Conservation (phyloP, 768 basidiomycete species). For the Punctularia strigosozonata region DNA sequence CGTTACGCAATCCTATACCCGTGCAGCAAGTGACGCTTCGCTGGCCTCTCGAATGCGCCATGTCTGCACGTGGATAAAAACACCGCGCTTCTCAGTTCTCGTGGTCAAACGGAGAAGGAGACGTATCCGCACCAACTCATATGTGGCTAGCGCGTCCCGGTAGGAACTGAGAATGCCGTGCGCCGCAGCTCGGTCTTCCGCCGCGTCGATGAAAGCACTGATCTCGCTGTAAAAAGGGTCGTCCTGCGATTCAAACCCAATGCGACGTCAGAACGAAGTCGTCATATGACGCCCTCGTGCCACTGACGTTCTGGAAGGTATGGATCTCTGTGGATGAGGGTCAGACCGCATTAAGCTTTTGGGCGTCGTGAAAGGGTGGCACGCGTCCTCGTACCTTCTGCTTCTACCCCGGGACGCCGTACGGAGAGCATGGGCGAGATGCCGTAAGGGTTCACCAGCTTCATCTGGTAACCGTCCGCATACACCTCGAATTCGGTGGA, state of each 20-base stretch:
- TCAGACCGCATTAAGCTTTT: too few species aligned
- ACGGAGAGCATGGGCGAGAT: slow-evolving; percentile 33
- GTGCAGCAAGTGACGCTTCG: too few species aligned
- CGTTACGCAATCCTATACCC: too few species aligned
- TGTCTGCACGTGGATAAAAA: too few species aligned
- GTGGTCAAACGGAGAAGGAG: too few species aligned
- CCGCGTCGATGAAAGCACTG: slow-evolving; percentile 27
- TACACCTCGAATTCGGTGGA: slow-evolving; percentile 33
- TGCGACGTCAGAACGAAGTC: too few species aligned
- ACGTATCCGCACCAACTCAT: slow-evolving; percentile 26
- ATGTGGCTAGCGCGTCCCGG: slow-evolving; percentile 28
- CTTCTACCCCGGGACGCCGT: slow-evolving; percentile 17
- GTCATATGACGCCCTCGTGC: too few species aligned
- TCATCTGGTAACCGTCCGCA: slow-evolving; percentile 31
- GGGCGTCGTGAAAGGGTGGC: too few species aligned
- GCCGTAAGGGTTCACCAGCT: slow-evolving; percentile 32
- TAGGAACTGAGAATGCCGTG: slow-evolving; percentile 26
- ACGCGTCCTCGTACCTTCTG: slow-evolving; percentile 9
- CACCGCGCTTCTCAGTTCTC: too few species aligned
- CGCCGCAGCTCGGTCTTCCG: slow-evolving; percentile 22
- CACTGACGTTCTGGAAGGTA: neutral
- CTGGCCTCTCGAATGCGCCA: too few species aligned
- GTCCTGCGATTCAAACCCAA: too few species aligned
- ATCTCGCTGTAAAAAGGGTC: slow-evolving; percentile 25
- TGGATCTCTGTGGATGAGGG: too few species aligned